Evolutionary conservation across 495 filamentous ascomycete species (phyloP).

Genomic region (Xylaria nigripes): DNA sequence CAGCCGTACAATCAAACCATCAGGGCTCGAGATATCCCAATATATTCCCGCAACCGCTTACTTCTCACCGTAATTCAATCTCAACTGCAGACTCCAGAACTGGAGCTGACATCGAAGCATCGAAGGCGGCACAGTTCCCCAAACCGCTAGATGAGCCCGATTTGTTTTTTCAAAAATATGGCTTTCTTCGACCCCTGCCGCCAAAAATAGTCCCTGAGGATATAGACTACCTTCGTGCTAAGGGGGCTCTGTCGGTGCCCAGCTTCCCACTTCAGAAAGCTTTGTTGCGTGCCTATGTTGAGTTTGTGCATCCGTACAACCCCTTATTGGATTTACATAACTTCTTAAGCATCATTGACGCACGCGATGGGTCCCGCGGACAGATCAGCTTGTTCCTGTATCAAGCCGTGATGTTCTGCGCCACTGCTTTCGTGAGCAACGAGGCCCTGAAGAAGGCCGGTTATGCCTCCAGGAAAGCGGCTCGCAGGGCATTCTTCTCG

Average conservation of each 20-base stretch:
- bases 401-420: constrained; percentile 76
- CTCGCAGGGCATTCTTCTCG: constrained; percentile 71
- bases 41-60: constrained; percentile 19
- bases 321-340: constrained; percentile 72
- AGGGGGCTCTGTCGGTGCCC: constrained; percentile 68
- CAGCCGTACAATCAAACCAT: constrained; percentile 20
- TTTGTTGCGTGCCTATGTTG: constrained; percentile 63
- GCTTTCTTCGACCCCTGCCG: constrained; percentile 68
- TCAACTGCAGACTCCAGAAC: constrained; percentile 15
- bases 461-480: constrained; percentile 59
- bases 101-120: constrained; percentile 4
- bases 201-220: constrained; percentile 62
- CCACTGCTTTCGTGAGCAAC: constrained; percentile 68
- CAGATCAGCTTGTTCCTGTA: constrained; percentile 70
- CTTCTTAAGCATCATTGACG: constrained; percentile 58
- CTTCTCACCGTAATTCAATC: constrained; percentile 13
- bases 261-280: constrained; percentile 60
- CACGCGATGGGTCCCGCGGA: constrained; percentile 55
- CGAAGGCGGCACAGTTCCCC: constrained; percentile 24
- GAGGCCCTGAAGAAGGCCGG: constrained; percentile 60
- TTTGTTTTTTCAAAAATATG: constrained; percentile 41
- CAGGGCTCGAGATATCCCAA: constrained; percentile 26
- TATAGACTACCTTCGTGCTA: constrained; percentile 61
- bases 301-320: constrained; percentile 86
- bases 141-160: constrained; percentile 28